Evolutionary conservation across 805 yeast genomes (phyloP).

Genomic region (Cyberlindnera petersonii): DNA sequence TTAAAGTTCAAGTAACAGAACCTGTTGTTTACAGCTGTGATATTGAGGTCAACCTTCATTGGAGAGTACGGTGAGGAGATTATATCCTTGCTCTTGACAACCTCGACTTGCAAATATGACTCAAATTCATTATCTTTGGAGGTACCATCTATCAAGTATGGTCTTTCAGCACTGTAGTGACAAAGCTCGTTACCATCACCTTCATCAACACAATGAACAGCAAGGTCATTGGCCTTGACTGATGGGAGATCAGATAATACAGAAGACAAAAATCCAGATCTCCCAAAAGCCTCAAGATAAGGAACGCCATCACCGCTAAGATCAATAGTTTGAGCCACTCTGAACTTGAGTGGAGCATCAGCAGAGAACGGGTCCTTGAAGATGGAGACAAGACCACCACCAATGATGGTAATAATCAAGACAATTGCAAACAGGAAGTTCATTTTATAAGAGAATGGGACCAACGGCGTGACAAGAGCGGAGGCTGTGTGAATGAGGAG

Average conservation of each 20-base stretch:
- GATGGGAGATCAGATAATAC: slow-evolving; percentile 64
- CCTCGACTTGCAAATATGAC: slow-evolving; percentile 47
- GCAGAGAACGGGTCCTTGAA: slow-evolving; percentile 55
- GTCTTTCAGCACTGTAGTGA: slow-evolving; percentile 45
- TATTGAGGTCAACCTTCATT: slow-evolving; percentile 55
- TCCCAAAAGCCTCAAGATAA: slow-evolving; percentile 45
- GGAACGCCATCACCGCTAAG: slow-evolving; percentile 32
- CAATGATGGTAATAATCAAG: slow-evolving; percentile 35
- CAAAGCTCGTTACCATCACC: slow-evolving; percentile 52
- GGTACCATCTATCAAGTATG: slow-evolving; percentile 42
- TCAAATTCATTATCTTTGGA: slow-evolving; percentile 31
- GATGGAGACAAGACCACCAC: slow-evolving; percentile 38
- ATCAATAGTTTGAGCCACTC: slow-evolving; percentile 63
- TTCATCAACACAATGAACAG: slow-evolving; percentile 34
- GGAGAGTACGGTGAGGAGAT: slow-evolving; percentile 58
- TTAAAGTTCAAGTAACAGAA: slow-evolving; percentile 61
- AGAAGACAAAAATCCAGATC: slow-evolving; percentile 43
- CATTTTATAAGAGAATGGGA: slow-evolving; percentile 69
- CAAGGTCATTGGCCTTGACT: slow-evolving; percentile 35
- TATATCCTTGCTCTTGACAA: slow-evolving; percentile 37
- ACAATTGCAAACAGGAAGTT: slow-evolving; percentile 46
- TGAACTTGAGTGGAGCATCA: slow-evolving; percentile 62
- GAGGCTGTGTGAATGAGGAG: slow-evolving; percentile 34
- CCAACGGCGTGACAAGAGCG: slow-evolving; percentile 43
- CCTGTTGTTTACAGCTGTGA: slow-evolving; percentile 59